phyloP scores from a whole-genome alignment of 108 stramenopile species.

The Skeletonema grethae region DNA sequence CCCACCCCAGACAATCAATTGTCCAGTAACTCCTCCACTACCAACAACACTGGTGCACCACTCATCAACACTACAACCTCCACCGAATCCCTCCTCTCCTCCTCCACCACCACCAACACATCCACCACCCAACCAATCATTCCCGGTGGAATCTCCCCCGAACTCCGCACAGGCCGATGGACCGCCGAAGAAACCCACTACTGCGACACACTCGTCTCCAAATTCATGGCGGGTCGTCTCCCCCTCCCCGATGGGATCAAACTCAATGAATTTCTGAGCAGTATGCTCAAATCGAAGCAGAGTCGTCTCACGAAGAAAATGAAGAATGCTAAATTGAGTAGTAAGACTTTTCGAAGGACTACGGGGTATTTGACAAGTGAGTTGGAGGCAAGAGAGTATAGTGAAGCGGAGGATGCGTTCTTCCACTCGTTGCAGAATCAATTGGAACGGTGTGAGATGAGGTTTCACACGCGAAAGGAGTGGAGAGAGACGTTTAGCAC shows the following conservation, averaged over 20 bases:
- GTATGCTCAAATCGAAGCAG: conserved; percentile 88
- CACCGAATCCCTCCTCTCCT: too few species aligned
- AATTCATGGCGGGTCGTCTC: conserved; percentile 72
- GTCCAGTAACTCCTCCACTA: not conserved
- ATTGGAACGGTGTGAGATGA: conserved; percentile 75
- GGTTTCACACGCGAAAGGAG: conserved; percentile 84
- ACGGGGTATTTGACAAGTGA: conserved; percentile 48
- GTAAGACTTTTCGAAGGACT: conserved; percentile 58
- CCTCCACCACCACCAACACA: conserved; percentile 5
- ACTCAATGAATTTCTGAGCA: conserved; percentile 78
- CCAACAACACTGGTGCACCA: not conserved
- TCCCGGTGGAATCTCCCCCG: conserved; percentile 8
- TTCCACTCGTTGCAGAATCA: conserved; percentile 63
- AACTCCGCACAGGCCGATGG: conserved; percentile 79
- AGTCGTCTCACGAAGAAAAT: conserved; percentile 88
- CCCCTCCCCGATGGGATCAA: conserved; percentile 76
- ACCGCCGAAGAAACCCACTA: conserved; percentile 78
- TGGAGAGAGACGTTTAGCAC: conserved; percentile 81
- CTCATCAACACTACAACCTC: not conserved
- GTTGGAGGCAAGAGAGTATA: conserved; percentile 63
- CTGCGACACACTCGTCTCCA: conserved; percentile 79
- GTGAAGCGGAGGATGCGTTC: conserved; percentile 70
- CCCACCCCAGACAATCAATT: not conserved
- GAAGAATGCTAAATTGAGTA: conserved; percentile 86
- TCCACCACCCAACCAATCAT: not conserved